A percentile compares a stretch with the other conserved stretches of the same genome.
Conservation (phyloP, 768 basidiomycete genomes). For the Fomitopsis pulvina region DNA sequence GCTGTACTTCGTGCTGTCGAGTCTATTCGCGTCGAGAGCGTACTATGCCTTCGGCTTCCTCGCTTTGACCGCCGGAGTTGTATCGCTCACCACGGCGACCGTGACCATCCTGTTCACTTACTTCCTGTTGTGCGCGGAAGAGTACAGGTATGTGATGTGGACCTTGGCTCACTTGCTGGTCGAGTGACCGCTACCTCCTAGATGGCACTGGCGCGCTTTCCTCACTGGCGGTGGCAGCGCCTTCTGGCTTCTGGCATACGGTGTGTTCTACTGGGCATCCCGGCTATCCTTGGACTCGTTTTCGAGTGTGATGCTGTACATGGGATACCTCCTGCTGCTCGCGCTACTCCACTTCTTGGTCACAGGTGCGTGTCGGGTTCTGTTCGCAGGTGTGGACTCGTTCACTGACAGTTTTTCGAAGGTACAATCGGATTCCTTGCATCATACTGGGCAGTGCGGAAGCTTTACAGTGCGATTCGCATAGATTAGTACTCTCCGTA, state of each 20-base stretch:
- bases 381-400: neutral
- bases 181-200: too few species aligned
- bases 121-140: constrained; percentile 90
- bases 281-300: constrained; percentile 81
- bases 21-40: constrained; percentile 84
- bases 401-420: constrained; percentile 17
- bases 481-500: constrained; percentile 42
- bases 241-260: constrained; percentile 87
- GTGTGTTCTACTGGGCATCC: constrained; percentile 82
- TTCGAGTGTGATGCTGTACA: constrained; percentile 75
- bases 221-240: constrained; percentile 87
- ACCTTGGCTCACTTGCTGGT: too few species aligned
- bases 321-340: constrained; percentile 85
- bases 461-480: constrained; percentile 76
- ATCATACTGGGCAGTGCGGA: constrained; percentile 84
- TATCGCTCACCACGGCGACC: constrained; percentile 83
- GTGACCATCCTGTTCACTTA: constrained; percentile 86
- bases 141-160: constrained; percentile 61
- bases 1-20: constrained; percentile 86
- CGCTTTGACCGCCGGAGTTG: constrained; percentile 78
- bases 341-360: constrained; percentile 82
- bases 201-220: constrained; percentile 98
- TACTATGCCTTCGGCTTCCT: constrained; percentile 98
- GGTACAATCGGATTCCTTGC: constrained; percentile 91
- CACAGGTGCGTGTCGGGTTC: constrained; percentile 48